Percentiles rank a stretch among this genome's conserved stretches.
phyloP scores from a whole-genome alignment of 768 basidiomycete species.

The Fibroporia radiculosa region DNA sequence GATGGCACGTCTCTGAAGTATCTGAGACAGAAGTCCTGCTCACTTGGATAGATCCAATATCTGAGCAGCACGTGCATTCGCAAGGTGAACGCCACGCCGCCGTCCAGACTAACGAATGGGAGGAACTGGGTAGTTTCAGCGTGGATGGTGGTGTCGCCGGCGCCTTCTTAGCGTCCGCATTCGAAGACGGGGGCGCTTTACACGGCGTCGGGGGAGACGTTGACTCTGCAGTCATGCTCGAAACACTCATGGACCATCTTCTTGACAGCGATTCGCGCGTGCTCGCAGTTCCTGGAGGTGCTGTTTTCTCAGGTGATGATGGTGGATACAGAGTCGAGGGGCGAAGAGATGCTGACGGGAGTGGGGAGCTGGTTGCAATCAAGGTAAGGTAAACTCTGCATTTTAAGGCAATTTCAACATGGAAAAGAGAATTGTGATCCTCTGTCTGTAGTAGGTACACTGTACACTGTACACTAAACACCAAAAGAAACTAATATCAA shows the following conservation, averaged over 20 bases:
- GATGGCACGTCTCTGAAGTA: background rate
- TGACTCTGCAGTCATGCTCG: background rate
- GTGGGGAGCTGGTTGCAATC: background rate
- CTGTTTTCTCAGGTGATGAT: background rate
- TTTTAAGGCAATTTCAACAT: too few species aligned
- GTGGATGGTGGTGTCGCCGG: background rate
- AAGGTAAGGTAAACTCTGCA: too few species aligned
- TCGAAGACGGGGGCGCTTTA: background rate
- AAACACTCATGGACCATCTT: background rate
- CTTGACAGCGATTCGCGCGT: background rate
- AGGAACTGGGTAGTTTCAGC: background rate
- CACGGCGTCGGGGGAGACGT: background rate
- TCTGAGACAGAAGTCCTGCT: background rate
- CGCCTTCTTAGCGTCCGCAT: background rate
- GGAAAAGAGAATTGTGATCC: too few species aligned
- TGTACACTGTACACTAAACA: too few species aligned
- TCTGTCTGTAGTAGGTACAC: too few species aligned
- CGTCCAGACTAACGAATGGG: background rate
- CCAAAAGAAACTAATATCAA: too few species aligned
- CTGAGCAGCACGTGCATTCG: too few species aligned
- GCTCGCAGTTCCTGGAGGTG: background rate
- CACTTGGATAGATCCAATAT: background rate
- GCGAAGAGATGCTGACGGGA: background rate
- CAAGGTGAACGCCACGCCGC: background rate
- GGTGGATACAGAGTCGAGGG: background rate